Conservation (phyloP, 352 stramenopile genomes). For the Phytopythium oedochilum region DNA sequence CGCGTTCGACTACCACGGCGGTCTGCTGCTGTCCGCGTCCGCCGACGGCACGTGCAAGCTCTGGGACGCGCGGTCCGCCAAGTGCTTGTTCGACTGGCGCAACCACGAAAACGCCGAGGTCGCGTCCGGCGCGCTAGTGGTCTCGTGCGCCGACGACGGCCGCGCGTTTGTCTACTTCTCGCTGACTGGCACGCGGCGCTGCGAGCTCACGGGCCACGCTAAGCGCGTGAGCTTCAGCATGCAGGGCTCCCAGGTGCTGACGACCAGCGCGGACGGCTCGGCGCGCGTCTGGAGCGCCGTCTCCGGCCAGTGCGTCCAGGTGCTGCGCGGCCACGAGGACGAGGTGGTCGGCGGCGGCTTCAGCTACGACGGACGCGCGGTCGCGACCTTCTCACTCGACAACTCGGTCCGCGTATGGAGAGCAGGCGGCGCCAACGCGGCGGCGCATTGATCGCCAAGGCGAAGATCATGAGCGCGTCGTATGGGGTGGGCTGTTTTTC, state of each 20-base stretch:
- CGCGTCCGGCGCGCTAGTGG: conserved; percentile 57
- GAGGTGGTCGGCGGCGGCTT: conserved; percentile 56
- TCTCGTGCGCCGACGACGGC: conserved; percentile 42
- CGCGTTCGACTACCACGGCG: conserved; percentile 53
- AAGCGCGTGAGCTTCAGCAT: conserved; percentile 61
- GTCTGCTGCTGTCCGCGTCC: conserved; percentile 52
- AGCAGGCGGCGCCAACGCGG: conserved; percentile 6
- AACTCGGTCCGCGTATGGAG: conserved; percentile 69
- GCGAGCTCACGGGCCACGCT: conserved; percentile 38
- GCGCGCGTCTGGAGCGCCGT: conserved; percentile 67
- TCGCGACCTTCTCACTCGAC: conserved; percentile 52
- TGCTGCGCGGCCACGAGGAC: conserved; percentile 57
- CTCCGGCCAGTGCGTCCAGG: conserved; percentile 58
- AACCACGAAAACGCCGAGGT: conserved; percentile 50
- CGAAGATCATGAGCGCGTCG: not conserved
- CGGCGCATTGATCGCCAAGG: too few species aligned
- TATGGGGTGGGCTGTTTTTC: not conserved
- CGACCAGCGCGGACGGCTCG: conserved; percentile 47
- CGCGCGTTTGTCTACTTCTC: conserved; percentile 69
- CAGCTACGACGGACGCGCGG: conserved; percentile 51
- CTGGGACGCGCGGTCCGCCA: conserved; percentile 62
- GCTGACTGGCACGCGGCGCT: conserved; percentile 49
- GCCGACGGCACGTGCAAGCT: conserved; percentile 55
- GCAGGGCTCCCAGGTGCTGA: conserved; percentile 59
- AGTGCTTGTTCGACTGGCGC: conserved; percentile 50